These are phyloP conservation scores for Teratosphaeria pseudoeucalypti DNA, from an alignment of 2,329 filamentous ascomycete species.

Conservation along the genomic window DNA sequence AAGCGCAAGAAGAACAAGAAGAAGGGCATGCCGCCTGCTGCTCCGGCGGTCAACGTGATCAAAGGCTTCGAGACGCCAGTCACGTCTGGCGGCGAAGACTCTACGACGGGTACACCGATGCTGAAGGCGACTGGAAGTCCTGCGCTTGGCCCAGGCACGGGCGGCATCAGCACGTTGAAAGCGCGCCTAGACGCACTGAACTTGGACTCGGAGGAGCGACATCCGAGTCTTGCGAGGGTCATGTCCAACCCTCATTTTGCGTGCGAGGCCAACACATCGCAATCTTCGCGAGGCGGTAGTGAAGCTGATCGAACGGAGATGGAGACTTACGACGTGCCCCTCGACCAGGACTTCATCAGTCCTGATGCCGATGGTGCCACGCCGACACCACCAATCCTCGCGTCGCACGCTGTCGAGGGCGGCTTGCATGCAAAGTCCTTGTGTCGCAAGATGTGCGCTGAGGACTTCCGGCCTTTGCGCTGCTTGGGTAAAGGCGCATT, in stretches of 20 bases:
- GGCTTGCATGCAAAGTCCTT: constrained; percentile 43
- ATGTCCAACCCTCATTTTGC: constrained; percentile 32
- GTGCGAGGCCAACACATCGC: constrained; percentile 40
- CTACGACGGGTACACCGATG: constrained; percentile 26
- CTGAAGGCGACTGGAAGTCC: constrained; percentile 26
- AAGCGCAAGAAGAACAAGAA: constrained; percentile 31
- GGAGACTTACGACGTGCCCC: constrained; percentile 73
- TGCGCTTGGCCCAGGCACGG: constrained; percentile 41
- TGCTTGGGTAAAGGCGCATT: constrained; percentile 95
- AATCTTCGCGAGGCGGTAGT: constrained; percentile 41
- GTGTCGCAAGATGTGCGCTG: constrained; percentile 73
- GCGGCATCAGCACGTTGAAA: constrained; percentile 74
- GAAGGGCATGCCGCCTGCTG: constrained; percentile 25
- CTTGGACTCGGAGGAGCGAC: constrained; percentile 49
- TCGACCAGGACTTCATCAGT: constrained; percentile 79
- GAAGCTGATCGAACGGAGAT: constrained; percentile 62
- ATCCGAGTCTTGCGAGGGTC: constrained; percentile 35
- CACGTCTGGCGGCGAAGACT: constrained; percentile 46
- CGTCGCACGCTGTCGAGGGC: constrained; percentile 39
- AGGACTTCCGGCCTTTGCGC: constrained; percentile 80
- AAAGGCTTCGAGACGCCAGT: constrained; percentile 42
- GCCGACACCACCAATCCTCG: constrained; percentile 23
- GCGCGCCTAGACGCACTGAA: constrained; percentile 70
- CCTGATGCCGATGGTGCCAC: constrained; percentile 33
- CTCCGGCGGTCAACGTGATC: constrained; percentile 31